Evolutionary conservation across 441 rosid species (phyloP).

Genomic region (Sinapis alba): DNA sequence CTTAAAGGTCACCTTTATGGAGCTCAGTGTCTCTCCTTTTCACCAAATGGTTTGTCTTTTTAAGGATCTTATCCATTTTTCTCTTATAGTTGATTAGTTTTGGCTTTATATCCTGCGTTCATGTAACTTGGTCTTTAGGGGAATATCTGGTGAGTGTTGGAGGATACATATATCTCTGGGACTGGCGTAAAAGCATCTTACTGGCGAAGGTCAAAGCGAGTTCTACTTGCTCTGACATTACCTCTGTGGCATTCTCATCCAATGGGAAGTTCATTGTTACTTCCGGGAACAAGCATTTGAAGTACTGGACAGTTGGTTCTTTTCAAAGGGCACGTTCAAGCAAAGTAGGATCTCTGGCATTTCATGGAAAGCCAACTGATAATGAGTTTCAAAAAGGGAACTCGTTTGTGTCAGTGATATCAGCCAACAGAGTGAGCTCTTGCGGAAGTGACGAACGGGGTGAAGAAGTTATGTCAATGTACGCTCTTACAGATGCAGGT

Average conservation of each 20-base stretch:
- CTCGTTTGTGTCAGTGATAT: slow-evolving; percentile 66
- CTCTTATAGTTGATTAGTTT: neutral
- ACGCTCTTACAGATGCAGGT: slow-evolving; percentile 82
- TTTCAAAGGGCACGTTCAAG: slow-evolving; percentile 58
- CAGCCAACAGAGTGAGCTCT: slow-evolving; percentile 42
- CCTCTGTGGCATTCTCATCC: slow-evolving; percentile 71
- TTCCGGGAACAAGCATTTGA: slow-evolving; percentile 84
- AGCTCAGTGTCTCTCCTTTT: slow-evolving; percentile 77
- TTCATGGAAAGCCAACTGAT: slow-evolving; percentile 64
- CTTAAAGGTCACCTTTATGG: slow-evolving; percentile 80
- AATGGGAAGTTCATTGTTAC: slow-evolving; percentile 70
- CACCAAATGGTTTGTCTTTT: slow-evolving; percentile 72
- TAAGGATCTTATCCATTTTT: neutral
- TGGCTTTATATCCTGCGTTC: neutral
- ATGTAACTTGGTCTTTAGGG: slow-evolving; percentile 43
- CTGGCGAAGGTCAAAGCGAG: slow-evolving; percentile 77
- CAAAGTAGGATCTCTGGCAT: slow-evolving; percentile 44
- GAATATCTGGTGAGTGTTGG: slow-evolving; percentile 81
- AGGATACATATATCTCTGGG: slow-evolving; percentile 85
- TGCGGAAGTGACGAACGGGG: slow-evolving; percentile 39
- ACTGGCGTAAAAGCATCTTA: slow-evolving; percentile 63
- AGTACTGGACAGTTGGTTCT: slow-evolving; percentile 68
- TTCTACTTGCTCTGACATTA: slow-evolving; percentile 57
- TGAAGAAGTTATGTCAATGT: slow-evolving; percentile 45
- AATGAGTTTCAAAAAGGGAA: slow-evolving; percentile 64